Conservation (phyloP, 345 rosid genomes). For the Triadica sebifera region DNA sequence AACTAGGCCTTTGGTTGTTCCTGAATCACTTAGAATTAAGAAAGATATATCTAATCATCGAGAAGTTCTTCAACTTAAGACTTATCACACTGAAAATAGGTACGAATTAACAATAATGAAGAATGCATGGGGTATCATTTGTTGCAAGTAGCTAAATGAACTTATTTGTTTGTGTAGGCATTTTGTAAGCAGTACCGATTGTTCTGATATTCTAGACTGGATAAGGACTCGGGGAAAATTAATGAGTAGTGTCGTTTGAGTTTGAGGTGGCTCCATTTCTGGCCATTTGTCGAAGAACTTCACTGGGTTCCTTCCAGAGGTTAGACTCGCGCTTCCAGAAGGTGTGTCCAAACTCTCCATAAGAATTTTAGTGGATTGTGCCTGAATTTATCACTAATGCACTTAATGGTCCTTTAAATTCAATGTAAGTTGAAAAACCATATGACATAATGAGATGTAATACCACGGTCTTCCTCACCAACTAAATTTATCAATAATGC, state of each 20-base stretch:
- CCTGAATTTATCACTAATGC: too few species aligned
- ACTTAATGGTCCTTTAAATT: too few species aligned
- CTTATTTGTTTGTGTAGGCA: constrained; percentile 46
- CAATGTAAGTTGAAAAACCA: too few species aligned
- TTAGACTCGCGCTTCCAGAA: not conserved
- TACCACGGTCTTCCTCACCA: too few species aligned
- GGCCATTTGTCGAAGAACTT: not conserved
- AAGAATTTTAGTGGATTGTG: not conserved
- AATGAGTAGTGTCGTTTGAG: constrained; percentile 3
- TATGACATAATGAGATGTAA: too few species aligned
- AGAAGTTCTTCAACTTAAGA: constrained; percentile 57
- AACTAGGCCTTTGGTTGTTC: constrained; percentile 46
- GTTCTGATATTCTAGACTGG: constrained; percentile 60
- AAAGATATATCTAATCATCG: constrained; percentile 47
- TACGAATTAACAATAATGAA: constrained; percentile 19
- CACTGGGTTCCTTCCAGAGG: not conserved
- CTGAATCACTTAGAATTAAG: constrained; percentile 57
- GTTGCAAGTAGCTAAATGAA: not conserved
- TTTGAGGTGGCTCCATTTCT: not conserved
- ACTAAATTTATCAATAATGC: too few species aligned
- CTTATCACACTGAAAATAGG: constrained; percentile 69
- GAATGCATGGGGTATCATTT: not conserved
- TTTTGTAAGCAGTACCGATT: constrained; percentile 59
- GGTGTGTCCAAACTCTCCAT: not conserved
- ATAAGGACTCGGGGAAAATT: constrained; percentile 17